Percentiles rank a stretch among this genome's conserved stretches.
These are phyloP conservation scores for Fistulinella cinereoalba DNA, from an alignment of 1,284 basidiomycete genomes.

Conservation along the genomic window DNA sequence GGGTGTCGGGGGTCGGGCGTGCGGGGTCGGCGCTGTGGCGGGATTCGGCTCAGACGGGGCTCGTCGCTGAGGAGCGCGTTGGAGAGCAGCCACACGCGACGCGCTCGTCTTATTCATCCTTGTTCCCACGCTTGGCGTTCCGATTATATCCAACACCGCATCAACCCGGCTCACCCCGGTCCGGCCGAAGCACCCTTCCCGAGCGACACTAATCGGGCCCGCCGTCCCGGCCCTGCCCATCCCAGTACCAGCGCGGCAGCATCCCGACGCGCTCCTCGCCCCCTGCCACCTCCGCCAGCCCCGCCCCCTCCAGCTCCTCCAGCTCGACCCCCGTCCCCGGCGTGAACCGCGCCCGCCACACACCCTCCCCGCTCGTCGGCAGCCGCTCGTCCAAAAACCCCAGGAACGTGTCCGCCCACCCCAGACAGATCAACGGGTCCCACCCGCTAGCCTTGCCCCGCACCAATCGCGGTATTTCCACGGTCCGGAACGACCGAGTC, in stretches of 20 bases:
- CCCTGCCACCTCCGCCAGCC: constrained; percentile 54
- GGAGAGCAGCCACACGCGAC: constrained; percentile 41
- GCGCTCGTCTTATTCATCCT: constrained; percentile 43
- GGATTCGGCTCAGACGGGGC: constrained; percentile 40
- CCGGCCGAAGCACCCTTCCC: constrained; percentile 19
- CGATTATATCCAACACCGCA: too few relatives aligned
- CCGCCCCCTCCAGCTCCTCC: constrained; percentile 42
- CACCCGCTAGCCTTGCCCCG: constrained; percentile 71
- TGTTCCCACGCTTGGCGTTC: constrained; percentile 32
- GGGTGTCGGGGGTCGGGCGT: constrained; percentile 1
- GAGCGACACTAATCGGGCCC: constrained; percentile 25
- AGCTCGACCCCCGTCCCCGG: constrained; percentile 53
- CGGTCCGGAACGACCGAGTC: constrained; percentile 67
- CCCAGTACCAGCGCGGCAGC: constrained; percentile 68
- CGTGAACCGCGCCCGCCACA: constrained; percentile 69
- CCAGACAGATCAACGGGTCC: constrained; percentile 74
- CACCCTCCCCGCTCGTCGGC: constrained; percentile 27
- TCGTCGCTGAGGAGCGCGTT: constrained; percentile 45
- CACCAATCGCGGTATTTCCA: constrained; percentile 70
- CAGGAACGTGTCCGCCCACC: constrained; percentile 70
- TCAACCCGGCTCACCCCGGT: too few relatives aligned
- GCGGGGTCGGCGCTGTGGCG: constrained; percentile 19
- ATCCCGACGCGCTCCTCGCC: constrained; percentile 74
- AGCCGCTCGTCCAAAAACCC: constrained; percentile 48
- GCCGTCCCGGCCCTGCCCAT: constrained; percentile 32